Evolutionary conservation across 176 grass and related monocot species (phyloP).

Genomic region (Calamus simplicifolius): DNA sequence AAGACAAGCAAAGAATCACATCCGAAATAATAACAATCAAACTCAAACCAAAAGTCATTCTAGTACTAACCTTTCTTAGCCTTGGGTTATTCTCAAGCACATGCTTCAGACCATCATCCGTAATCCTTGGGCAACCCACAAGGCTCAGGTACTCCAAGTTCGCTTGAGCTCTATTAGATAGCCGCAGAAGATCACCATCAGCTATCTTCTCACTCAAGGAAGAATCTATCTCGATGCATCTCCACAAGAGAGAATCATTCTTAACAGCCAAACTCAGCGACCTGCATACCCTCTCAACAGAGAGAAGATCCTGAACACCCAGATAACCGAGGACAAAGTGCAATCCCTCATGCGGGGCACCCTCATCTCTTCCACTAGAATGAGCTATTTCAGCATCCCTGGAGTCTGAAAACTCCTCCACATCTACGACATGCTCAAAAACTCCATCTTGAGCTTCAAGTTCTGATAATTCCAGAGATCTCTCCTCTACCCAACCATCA

Average conservation of each 20-base stretch:
- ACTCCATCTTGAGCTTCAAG: neutral
- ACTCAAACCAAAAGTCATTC: conserved; percentile 7
- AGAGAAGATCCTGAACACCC: conserved; percentile 50
- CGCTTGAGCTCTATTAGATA: conserved; percentile 41
- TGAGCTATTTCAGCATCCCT: conserved; percentile 18
- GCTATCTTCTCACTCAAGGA: conserved; percentile 39
- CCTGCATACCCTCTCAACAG: conserved; percentile 61
- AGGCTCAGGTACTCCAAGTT: conserved; percentile 48
- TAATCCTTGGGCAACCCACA: conserved; percentile 44
- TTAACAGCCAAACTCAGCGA: conserved; percentile 33
- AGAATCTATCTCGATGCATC: conserved; percentile 46
- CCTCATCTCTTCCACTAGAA: conserved; percentile 19
- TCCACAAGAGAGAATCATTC: conserved; percentile 42
- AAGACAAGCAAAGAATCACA: neutral
- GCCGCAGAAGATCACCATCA: conserved; percentile 42
- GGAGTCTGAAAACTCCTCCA: conserved; percentile 10
- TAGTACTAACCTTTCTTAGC: conserved; percentile 66
- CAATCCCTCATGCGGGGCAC: conserved; percentile 43
- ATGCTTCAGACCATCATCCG: conserved; percentile 64
- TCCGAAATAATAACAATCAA: conserved; percentile 1
- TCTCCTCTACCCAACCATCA: neutral
- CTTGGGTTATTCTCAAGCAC: conserved; percentile 50
- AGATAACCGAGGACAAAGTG: conserved; percentile 41
- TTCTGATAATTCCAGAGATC: conserved; percentile 4
- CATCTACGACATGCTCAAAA: conserved; percentile 3